phyloP scores from a whole-genome alignment of 352 stramenopile genomes.

The Phytophthora quininea region DNA sequence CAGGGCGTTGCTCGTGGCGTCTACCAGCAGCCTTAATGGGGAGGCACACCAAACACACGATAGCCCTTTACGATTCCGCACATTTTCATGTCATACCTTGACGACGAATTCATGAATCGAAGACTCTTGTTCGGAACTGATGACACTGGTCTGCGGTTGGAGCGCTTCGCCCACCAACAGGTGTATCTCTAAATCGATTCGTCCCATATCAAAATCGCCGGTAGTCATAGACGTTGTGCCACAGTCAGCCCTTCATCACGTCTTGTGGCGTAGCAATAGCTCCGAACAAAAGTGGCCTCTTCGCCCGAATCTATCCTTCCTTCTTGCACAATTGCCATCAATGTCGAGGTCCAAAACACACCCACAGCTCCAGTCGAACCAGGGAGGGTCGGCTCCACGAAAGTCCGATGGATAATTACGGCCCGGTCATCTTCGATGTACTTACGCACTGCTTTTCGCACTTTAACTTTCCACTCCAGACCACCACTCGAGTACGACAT shows the following conservation, averaged over 20 bases:
- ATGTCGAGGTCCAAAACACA: neutral
- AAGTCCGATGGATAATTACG: slow-evolving; percentile 12
- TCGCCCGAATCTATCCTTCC: neutral
- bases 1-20: slow-evolving; percentile 29
- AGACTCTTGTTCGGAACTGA: neutral
- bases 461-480: neutral
- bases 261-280: neutral
- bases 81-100: no score
- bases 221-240: neutral
- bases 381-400: neutral
- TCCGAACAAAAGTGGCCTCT: neutral
- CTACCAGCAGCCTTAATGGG: slow-evolving; percentile 6
- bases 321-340: neutral
- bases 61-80: neutral
- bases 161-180: neutral
- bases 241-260: neutral
- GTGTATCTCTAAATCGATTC: neutral
- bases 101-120: no score
- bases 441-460: slow-evolving; percentile 20
- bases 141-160: neutral
- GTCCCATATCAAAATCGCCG: neutral
- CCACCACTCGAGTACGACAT: neutral
- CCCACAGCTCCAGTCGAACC: neutral
- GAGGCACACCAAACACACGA: neutral
- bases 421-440: slow-evolving; percentile 12